Conservation (phyloP, 371 early-diverging fungal species). For the Dichotomocladium elegans region DNA sequence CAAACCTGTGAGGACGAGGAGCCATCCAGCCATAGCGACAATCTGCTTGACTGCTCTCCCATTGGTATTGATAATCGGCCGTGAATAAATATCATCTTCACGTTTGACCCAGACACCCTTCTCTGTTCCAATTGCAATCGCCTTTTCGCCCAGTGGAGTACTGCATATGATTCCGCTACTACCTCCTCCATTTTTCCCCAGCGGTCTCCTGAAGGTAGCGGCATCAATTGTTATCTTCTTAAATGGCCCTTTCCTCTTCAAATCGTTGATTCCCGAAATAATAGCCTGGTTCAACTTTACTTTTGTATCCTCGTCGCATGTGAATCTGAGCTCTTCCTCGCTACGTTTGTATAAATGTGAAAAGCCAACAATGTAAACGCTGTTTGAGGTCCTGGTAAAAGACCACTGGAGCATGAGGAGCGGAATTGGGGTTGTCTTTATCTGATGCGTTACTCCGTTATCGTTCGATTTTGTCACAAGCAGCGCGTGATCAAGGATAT, state of each 20-base stretch:
- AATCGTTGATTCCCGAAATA: too few relatives aligned
- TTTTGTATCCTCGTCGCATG: too few relatives aligned
- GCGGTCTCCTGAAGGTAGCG: background rate
- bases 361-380: background rate
- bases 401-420: background rate
- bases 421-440: background rate
- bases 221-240: background rate
- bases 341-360: background rate
- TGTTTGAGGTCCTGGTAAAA: background rate
- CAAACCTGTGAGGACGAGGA: too few relatives aligned
- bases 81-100: background rate
- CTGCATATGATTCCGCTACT: background rate
- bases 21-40: background rate
- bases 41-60: background rate
- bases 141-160: background rate
- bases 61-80: background rate
- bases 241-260: too few relatives aligned
- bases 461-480: background rate
- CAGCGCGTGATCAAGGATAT: background rate
- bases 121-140: background rate
- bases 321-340: background rate
- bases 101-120: background rate
- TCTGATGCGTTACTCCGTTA: background rate
- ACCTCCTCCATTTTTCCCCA: background rate
- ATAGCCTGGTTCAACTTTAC: too few relatives aligned